A percentile compares a stretch with the other conserved stretches of the same genome.
These are phyloP conservation scores for Colletotrichum simmondsii DNA, from an alignment of 2,329 filamentous ascomycete species.

Conservation along the genomic window DNA sequence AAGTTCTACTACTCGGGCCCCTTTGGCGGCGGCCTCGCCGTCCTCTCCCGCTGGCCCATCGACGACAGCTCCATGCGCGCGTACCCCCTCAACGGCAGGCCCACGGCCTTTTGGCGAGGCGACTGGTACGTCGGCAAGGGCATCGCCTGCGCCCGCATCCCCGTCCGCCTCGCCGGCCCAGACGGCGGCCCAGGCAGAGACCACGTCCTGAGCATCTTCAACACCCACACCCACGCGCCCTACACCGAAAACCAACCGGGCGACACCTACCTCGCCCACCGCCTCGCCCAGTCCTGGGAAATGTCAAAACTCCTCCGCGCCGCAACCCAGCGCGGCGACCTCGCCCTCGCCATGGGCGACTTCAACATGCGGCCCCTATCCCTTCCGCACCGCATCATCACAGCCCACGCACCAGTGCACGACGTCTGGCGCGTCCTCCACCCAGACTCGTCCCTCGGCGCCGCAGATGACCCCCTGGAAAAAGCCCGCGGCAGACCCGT, in stretches of 20 bases:
- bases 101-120: conserved; percentile 92
- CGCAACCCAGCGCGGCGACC: conserved; percentile 81
- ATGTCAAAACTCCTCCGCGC: conserved; percentile 88
- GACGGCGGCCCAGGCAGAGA: conserved; percentile 46
- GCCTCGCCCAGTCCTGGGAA: conserved; percentile 94
- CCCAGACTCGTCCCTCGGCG: conserved; percentile 84
- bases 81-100: conserved; percentile 93
- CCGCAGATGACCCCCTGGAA: conserved; percentile 75
- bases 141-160: conserved; percentile 82
- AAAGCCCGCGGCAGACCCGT: conserved; percentile 72
- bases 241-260: conserved; percentile 79
- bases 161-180: background rate
- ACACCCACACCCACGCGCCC: conserved; percentile 84
- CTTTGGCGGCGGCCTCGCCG: conserved; percentile 89
- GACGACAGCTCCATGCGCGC: conserved; percentile 86
- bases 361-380: conserved; percentile 97
- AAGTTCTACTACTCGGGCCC: conserved; percentile 94
- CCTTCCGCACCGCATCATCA: conserved; percentile 85
- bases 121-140: conserved; percentile 98
- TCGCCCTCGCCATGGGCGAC: conserved; percentile 89
- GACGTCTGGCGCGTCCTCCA: conserved; percentile 89
- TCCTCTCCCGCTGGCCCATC: conserved; percentile 92
- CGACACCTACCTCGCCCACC: conserved; percentile 90
- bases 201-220: conserved; percentile 88
- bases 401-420: conserved; percentile 78